phyloP scores from a whole-genome alignment of 108 stramenopile genomes.

The Cyclotella sp. region DNA sequence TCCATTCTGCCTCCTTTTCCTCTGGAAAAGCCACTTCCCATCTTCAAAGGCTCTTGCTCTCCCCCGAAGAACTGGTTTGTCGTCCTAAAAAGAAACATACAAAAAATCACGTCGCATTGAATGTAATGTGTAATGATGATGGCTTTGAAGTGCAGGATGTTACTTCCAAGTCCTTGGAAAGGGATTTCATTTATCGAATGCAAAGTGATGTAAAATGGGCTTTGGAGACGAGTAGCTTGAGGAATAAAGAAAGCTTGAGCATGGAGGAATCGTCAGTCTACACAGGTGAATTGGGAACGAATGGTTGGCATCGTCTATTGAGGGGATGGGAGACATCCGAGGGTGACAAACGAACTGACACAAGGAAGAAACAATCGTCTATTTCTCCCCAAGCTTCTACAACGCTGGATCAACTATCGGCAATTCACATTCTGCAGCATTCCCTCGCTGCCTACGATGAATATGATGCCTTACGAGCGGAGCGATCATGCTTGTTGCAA shows the following conservation, averaged over 20 bases:
- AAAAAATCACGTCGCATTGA: not conserved
- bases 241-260: not conserved
- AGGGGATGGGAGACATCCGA: not conserved
- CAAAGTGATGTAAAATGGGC: not conserved
- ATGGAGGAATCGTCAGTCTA: not conserved
- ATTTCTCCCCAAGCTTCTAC: not conserved
- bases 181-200: not conserved
- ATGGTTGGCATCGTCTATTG: constrained; percentile 47
- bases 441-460: constrained; percentile 15
- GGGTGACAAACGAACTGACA: not conserved
- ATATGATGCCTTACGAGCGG: constrained; percentile 33
- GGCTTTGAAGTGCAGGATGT: constrained; percentile 8
- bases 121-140: constrained; percentile 13
- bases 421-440: constrained; percentile 19
- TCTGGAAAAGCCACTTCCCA: not conserved
- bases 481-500: constrained; percentile 15
- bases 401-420: constrained; percentile 20
- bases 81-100: not conserved
- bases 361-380: constrained; percentile 1
- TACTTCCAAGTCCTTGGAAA: not conserved
- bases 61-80: constrained; percentile 1
- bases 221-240: not conserved
- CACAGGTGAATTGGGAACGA: constrained; percentile 16
- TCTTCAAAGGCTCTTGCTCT: not conserved
- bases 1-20: constrained; percentile 1